Evolutionary conservation across 2,329 filamentous ascomycete genomes (phyloP), one percentile per base, ranked within the genome.

Genomic region (Aspergillus aculeatus): DNA sequence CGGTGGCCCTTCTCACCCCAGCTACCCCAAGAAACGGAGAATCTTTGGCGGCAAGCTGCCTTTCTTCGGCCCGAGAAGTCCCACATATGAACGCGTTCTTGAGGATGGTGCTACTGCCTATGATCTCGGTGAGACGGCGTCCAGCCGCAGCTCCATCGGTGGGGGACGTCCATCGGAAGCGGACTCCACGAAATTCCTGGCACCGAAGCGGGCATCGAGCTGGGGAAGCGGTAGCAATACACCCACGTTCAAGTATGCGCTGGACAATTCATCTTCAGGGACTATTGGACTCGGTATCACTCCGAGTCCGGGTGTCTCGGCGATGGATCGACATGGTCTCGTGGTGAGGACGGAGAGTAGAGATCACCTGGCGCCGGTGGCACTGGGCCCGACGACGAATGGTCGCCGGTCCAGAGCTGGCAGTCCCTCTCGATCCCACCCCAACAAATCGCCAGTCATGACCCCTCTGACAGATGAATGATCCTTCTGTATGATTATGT

Each of bases 341-440:
- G 87, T 91, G 56, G 85, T 92, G 2, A 82, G 94, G 66, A 96
- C 91, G 0, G 94, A 97, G 72, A 96, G 92, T 72, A 83, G 92
- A 56, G 95, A 98, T 71, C 83, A 91, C 59, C 76, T 97, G 41
- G 81, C 84, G 16, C 83, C 80, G 9, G 72, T 85, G 14, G 83
- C 79, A 75, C 58, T 78, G 31, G 75, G 73, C 67, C 83, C 83
- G 12, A 81, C 78, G 52, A 78, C 81, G 54, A 78, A 76, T 57
- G 77, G 77, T 7, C 75, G 77, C 52, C 74, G 74, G 35, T 79
- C 77, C 19, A 73, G 80, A 62, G 68, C 78, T 10, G 77, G 77
- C 49, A 81, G 79, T 73, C 80, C 80, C 9, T 86, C 85, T 10
- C 63, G 75, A 61, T 70, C 74, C 21, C 69, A 72, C 19, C 70